Evolutionary conservation across 495 filamentous ascomycete genomes (phyloP).

Genomic region (Lophium mytilinum): DNA sequence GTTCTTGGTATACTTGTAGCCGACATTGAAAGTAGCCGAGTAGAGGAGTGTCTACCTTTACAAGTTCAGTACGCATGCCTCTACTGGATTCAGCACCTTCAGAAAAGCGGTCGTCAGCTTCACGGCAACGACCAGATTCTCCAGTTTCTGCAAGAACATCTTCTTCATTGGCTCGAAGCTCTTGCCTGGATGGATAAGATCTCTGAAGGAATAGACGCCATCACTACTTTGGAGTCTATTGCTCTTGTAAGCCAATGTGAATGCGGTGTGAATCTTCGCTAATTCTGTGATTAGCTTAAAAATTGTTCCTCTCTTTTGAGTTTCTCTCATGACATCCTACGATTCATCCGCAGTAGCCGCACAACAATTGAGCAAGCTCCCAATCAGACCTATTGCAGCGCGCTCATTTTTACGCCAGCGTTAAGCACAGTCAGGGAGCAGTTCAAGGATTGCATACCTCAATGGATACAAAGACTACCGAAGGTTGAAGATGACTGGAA

Average conservation of each 20-base stretch:
- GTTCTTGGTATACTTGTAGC: neutral
- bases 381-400: conserved; percentile 30
- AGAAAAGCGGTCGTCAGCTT: neutral
- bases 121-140: conserved; percentile 18
- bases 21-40: neutral
- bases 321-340: conserved; percentile 33
- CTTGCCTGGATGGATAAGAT: conserved; percentile 32
- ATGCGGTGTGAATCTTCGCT: neutral
- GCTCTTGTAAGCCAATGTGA: neutral
- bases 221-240: neutral
- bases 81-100: conserved; percentile 4
- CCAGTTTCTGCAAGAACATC: conserved; percentile 37
- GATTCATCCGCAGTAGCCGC: conserved; percentile 30
- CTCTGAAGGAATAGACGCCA: conserved; percentile 7
- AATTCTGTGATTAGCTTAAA: neutral
- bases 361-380: conserved; percentile 23
- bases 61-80: conserved; percentile 1
- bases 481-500: conserved; percentile 10
- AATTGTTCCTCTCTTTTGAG: neutral
- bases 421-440: conserved; percentile 25
- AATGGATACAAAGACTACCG: neutral
- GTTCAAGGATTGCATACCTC: conserved; percentile 3
- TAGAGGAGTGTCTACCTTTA: neutral
- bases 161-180: conserved; percentile 43
- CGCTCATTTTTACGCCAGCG: conserved; percentile 33